Evolutionary conservation across 441 rosid species (phyloP).

Genomic region (Rhodomyrtus psidioides): DNA sequence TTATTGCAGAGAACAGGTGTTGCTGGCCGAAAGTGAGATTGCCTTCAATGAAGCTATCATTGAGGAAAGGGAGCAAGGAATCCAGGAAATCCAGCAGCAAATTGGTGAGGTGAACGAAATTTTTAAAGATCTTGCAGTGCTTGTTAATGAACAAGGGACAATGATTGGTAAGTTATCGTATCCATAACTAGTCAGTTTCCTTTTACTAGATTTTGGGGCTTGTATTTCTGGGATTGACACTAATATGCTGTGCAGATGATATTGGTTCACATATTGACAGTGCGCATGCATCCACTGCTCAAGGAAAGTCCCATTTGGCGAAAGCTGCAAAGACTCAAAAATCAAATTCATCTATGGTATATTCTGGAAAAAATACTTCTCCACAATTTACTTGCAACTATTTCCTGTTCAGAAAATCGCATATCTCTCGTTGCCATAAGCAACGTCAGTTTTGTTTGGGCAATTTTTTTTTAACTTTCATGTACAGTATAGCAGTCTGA

Average conservation of each 20-base stretch:
- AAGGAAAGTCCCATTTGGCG: slow-evolving; percentile 48
- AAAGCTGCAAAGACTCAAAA: slow-evolving; percentile 60
- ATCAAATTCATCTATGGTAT: slow-evolving; percentile 93
- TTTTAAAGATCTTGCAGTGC: slow-evolving; percentile 83
- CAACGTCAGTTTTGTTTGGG: not conserved
- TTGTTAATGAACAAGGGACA: slow-evolving; percentile 86
- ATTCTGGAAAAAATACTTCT: not conserved
- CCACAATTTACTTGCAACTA: not conserved
- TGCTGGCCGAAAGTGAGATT: slow-evolving; percentile 79
- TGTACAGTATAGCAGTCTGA: not conserved
- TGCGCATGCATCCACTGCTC: slow-evolving; percentile 52
- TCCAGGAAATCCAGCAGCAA: slow-evolving; percentile 80
- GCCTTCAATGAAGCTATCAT: slow-evolving; percentile 82
- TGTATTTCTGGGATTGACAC: not conserved
- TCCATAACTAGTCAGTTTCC: not conserved
- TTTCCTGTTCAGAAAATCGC: not conserved
- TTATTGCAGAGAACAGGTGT: slow-evolving; percentile 66
- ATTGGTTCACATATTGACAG: slow-evolving; percentile 55
- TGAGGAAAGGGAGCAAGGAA: slow-evolving; percentile 92
- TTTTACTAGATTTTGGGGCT: not conserved
- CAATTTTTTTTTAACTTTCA: not conserved
- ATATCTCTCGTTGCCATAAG: not conserved
- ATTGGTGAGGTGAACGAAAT: slow-evolving; percentile 94
- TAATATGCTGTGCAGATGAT: slow-evolving; percentile 42
- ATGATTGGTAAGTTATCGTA: slow-evolving; percentile 50